Base-by-base conservation (phyloP, 2,329 filamentous ascomycete species). In the Colletotrichum euphorbiae region DNA sequence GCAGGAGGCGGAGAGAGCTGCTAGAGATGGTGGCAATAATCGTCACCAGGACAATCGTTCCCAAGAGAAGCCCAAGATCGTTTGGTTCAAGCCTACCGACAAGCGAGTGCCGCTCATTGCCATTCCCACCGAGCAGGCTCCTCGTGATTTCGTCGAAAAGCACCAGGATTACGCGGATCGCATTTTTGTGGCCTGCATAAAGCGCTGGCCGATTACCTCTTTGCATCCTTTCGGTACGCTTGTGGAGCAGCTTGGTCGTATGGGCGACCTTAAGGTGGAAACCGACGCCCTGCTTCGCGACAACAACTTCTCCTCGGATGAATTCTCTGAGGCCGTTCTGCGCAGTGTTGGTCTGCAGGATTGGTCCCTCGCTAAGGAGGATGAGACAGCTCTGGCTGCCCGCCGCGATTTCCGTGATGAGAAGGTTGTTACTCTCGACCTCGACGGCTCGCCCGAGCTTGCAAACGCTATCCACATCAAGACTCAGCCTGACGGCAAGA, bases 21-120 rank as follows among this genome's bases (percentile, higher is more conserved):
- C 94, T 74, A 91, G 95, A 73, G 95, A 98, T 77, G 95, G 94
- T 70, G 87, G 84, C 72, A 86, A 87, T 71, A 82, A 83, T 61
- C 90, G 91, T 70, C 88, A 90, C 60, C 90, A 96, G 72, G 93
- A 94, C 70, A 90, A 91, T 72, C 93, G 94, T 61, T 89, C 93
- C 71, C 94, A 97, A 78, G 96, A 99, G 72, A 98, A 98, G 82
- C 96, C 96, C 71, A 99, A 99, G 89, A 99, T 99, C 81, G 96
- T 99, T 46, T 99, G 96, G 96, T 99, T 99, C 85, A 99, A 99
- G 85, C 96, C 96, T 67, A 99, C 96, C 1, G 96, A 99, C 82
- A 98, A 99, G 88, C 93, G 96, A 77, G 96, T 99, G 54, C 96
- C 96, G 56, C 85, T 99, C 72, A 99, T 99, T 79, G 96, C 96